Conservation (phyloP, 75 land plant genomes). For the Selaginella moellendorffii region DNA sequence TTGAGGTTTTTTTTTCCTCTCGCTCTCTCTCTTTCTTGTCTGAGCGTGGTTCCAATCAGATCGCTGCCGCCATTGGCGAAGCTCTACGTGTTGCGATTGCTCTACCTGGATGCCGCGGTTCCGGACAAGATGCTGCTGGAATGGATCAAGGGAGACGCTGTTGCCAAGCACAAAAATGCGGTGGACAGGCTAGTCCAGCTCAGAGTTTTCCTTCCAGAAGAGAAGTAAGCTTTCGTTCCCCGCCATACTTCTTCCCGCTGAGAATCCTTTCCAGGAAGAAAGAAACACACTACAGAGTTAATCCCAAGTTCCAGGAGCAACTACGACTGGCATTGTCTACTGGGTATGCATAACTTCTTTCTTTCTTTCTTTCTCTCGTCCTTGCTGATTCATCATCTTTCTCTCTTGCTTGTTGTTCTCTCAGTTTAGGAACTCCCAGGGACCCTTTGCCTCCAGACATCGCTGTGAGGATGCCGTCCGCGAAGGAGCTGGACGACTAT, state of each 20-base stretch:
- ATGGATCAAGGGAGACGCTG: slow-evolving; percentile 70
- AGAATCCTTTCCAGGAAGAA: slow-evolving; percentile 34
- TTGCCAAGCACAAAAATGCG: slow-evolving; percentile 71
- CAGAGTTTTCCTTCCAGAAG: slow-evolving; percentile 41
- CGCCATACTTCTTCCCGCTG: background rate
- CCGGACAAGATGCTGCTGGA: slow-evolving; percentile 57
- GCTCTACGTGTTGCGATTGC: slow-evolving; percentile 62
- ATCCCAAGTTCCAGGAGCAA: slow-evolving; percentile 66
- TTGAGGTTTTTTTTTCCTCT: slow-evolving; percentile 35
- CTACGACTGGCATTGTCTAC: slow-evolving; percentile 42
- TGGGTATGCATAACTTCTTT: slow-evolving; percentile 53
- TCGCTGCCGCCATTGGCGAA: slow-evolving; percentile 90
- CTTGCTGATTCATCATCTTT: too few relatives aligned
- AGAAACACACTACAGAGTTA: slow-evolving; percentile 56
- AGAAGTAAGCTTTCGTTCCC: background rate
- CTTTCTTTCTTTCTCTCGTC: too few relatives aligned
- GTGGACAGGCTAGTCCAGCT: slow-evolving; percentile 76
- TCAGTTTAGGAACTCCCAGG: slow-evolving; percentile 67
- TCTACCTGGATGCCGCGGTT: slow-evolving; percentile 56
- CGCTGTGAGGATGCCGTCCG: slow-evolving; percentile 53
- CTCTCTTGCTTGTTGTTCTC: too few relatives aligned
- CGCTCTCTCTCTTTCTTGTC: background rate
- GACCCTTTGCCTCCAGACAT: slow-evolving; percentile 58
- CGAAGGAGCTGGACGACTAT: slow-evolving; percentile 66
- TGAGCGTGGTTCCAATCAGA: slow-evolving; percentile 24